Evolutionary conservation across 2,329 filamentous ascomycete species (phyloP).

Genomic region (Corynespora cassiicola): DNA sequence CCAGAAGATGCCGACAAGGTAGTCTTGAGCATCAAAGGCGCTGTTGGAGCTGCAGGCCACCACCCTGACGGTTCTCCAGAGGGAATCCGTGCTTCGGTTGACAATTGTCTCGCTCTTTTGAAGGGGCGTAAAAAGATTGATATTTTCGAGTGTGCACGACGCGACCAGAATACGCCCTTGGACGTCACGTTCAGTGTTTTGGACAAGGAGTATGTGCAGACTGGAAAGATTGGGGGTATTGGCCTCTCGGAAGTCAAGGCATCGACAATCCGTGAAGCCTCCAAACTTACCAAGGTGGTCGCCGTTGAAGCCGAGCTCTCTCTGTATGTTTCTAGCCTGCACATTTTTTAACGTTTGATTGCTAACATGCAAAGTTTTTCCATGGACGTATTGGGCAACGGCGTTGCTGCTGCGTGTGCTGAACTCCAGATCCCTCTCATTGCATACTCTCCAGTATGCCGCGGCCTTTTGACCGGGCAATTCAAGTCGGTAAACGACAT

Average conservation of each 20-base stretch:
- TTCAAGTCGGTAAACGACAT: constrained; percentile 60
- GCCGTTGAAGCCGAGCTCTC: constrained; percentile 64
- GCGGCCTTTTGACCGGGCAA: constrained; percentile 52
- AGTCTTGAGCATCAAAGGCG: constrained; percentile 54
- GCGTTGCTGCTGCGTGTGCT: constrained; percentile 57
- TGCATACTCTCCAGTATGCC: constrained; percentile 69
- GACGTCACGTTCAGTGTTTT: constrained; percentile 45
- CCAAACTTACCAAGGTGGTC: constrained; percentile 58
- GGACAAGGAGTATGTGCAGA: constrained; percentile 14
- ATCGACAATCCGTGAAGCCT: constrained; percentile 48
- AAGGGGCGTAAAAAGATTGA: constrained; percentile 48
- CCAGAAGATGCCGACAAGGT: constrained; percentile 54
- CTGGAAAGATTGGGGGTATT: constrained; percentile 47
- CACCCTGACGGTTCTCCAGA: constrained; percentile 42
- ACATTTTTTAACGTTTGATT: too few relatives aligned
- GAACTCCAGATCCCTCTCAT: constrained; percentile 70
- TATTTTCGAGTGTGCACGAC: constrained; percentile 48
- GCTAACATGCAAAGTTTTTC: constrained; percentile 41
- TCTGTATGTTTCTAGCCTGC: constrained; percentile 28
- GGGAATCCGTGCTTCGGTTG: constrained; percentile 44
- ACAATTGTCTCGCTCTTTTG: constrained; percentile 46
- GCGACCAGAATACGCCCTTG: constrained; percentile 46
- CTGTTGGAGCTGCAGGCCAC: constrained; percentile 29
- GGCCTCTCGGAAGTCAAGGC: constrained; percentile 47
- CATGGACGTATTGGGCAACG: constrained; percentile 60